Conservation (phyloP, 352 stramenopile species). For the Phytophthora hybrid region DNA sequence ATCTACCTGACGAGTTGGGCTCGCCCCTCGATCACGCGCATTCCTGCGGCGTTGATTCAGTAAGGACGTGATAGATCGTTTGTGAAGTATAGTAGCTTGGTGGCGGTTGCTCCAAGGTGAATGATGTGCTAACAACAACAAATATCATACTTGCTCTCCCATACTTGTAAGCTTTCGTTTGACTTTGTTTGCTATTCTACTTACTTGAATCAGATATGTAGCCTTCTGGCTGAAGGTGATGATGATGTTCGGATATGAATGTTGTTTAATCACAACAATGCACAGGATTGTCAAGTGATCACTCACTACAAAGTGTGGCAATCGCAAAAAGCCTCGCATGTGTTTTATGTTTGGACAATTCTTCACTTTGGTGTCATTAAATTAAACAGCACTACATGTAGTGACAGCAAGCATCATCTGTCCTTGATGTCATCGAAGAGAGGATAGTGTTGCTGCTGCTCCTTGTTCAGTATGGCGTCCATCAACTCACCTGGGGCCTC, state of each 20-base stretch:
- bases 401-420: not conserved
- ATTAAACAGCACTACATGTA: not conserved
- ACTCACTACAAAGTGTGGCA: too few relatives aligned
- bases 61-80: slow-evolving; percentile 16
- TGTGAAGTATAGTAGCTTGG: not conserved
- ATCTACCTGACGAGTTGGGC: slow-evolving; percentile 67
- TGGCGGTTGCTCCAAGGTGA: not conserved
- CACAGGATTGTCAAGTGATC: too few relatives aligned
- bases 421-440: not conserved
- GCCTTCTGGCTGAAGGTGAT: not conserved
- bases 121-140: not conserved
- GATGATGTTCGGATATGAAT: not conserved
- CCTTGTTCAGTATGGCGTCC: slow-evolving; percentile 11
- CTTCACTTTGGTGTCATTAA: not conserved
- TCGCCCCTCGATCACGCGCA: slow-evolving; percentile 50
- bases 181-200: not conserved
- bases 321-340: not conserved
- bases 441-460: not conserved
- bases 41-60: slow-evolving; percentile 49
- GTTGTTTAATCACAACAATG: not conserved
- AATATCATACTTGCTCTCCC: not conserved
- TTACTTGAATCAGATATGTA: too few relatives aligned
- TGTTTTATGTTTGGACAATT: not conserved
- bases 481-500: slow-evolving; percentile 13
- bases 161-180: not conserved